Base-by-base conservation (phyloP, 257 asterid species). In the Jacaranda mimosifolia region DNA sequence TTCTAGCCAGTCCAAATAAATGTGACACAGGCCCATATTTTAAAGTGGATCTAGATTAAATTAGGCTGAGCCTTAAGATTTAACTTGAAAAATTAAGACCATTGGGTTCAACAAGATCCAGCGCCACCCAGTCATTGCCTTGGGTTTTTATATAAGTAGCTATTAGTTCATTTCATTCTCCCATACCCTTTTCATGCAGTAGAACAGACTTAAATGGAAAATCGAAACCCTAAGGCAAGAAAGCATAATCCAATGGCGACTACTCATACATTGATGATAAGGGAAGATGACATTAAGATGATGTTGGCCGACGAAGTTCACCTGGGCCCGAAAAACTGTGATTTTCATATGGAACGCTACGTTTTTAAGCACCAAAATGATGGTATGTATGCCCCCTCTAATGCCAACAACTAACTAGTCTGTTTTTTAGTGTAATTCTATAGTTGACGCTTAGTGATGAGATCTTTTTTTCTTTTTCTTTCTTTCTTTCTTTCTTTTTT, bases 291-390 rank as follows among this genome's bases (percentile, higher is more conserved):
- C 55, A 85, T 85, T 1, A 86, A 77, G 77, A 68, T 82, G 84
- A 85, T 85, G 88, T 45, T 82, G 76, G 88, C 83, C 0, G 84
- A 86, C 39, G 84, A 85, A 63, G 87, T 77, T 63, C 87, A 83
- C 36, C 82, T 83, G 9, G 87, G 87, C 67, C 80, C 87, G 9
- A 83, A 83, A 9, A 80, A 83, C 58, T 72, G 82, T 14, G 62
- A 83, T 39, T 83, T 76, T 21, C 87, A 83, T 76, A 83, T 83
- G 87, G 87, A 83, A 63, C 82, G 87, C 13, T 83, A 83, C 62
- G 63, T 58, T 17, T 80, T 80, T 67, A 83, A 83, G 58, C 78
- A 84, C 75, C 87, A 85, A 7, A 83, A 83, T 26, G 87, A 83
- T 67, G 85, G 87, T 83, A 56, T 21, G 6, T 68, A 6, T 18